phyloP scores from a whole-genome alignment of 2,329 filamentous ascomycete species.

The Cladosporium sp. region DNA sequence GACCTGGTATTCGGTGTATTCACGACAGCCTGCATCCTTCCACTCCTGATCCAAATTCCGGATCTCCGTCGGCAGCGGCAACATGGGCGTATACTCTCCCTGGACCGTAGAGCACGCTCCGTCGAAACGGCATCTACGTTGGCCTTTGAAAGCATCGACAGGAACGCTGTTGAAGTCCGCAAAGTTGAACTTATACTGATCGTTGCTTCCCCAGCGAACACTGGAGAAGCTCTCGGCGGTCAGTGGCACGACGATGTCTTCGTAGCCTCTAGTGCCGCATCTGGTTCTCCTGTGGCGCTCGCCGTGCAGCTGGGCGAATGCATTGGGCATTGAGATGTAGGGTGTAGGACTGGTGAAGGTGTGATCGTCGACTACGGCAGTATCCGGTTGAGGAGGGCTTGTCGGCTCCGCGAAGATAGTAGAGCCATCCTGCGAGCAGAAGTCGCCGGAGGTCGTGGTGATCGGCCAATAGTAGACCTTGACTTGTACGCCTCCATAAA shows the following conservation, averaged over 20 bases:
- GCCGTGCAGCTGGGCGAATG: not conserved
- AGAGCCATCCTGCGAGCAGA: conserved; percentile 14
- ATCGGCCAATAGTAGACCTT: conserved; percentile 15
- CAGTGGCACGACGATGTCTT: not conserved
- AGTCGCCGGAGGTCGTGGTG: conserved; percentile 5
- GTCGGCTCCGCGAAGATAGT: conserved; percentile 12
- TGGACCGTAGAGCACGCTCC: not conserved
- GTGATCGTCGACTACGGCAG: not conserved
- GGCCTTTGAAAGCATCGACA: not conserved
- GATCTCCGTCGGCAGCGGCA: conserved; percentile 10
- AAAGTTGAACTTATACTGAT: conserved; percentile 6
- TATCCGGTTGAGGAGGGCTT: conserved; percentile 1
- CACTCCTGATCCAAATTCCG: conserved; percentile 4
- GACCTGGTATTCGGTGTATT: not conserved
- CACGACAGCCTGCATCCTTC: not conserved
- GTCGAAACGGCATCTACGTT: not conserved
- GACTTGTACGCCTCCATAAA: not conserved
- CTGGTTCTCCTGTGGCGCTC: not conserved
- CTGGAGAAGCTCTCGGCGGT: not conserved
- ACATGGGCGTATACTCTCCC: conserved; percentile 3
- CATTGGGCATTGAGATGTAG: not conserved
- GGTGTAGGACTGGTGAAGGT: conserved; percentile 6
- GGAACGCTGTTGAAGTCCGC: conserved; percentile 6
- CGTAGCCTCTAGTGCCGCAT: not conserved
- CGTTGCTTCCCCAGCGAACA: not conserved